Evolutionary conservation across 1,284 basidiomycete species (phyloP).

Genomic region (Baeospora myosura): DNA sequence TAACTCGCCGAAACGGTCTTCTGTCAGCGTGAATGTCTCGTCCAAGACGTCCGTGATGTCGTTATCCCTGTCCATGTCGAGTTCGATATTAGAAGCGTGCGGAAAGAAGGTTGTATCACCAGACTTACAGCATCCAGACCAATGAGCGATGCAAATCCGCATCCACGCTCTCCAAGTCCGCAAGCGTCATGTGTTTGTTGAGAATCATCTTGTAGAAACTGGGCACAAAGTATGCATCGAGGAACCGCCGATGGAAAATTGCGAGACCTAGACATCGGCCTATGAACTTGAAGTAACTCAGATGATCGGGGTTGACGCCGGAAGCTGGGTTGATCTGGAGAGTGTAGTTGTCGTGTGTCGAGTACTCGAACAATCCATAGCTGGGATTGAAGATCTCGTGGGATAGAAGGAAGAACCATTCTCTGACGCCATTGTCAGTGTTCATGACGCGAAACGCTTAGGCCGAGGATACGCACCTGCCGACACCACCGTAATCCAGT

Average conservation of each 20-base stretch:
- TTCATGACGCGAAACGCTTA: not conserved
- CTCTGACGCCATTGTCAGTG: constrained; percentile 41
- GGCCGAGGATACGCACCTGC: constrained; percentile 49
- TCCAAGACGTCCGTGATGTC: constrained; percentile 93
- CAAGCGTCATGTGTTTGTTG: constrained; percentile 76
- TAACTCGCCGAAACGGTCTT: constrained; percentile 96
- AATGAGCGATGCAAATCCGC: constrained; percentile 87
- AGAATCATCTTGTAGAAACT: constrained; percentile 99
- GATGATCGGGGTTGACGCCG: constrained; percentile 95
- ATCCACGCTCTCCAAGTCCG: constrained; percentile 89
- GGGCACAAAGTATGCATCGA: constrained; percentile 98
- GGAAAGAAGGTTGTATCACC: constrained; percentile 2
- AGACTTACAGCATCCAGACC: constrained; percentile 90
- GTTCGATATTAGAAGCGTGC: constrained; percentile 3
- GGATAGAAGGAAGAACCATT: constrained; percentile 99
- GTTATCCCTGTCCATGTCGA: constrained; percentile 60
- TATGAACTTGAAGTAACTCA: constrained; percentile 99
- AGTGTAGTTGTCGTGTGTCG: constrained; percentile 98
- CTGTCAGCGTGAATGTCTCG: constrained; percentile 90
- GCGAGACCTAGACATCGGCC: constrained; percentile 90
- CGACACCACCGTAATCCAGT: constrained; percentile 95
- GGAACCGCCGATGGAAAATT: constrained; percentile 97
- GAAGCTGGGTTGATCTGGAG: constrained; percentile 97
- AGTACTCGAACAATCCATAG: constrained; percentile 99
- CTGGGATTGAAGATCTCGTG: constrained; percentile 99